A percentile compares a stretch with the other conserved stretches of the same genome.
phyloP scores from a whole-genome alignment of 352 stramenopile genomes.

The Phytopythium oedochilum region DNA sequence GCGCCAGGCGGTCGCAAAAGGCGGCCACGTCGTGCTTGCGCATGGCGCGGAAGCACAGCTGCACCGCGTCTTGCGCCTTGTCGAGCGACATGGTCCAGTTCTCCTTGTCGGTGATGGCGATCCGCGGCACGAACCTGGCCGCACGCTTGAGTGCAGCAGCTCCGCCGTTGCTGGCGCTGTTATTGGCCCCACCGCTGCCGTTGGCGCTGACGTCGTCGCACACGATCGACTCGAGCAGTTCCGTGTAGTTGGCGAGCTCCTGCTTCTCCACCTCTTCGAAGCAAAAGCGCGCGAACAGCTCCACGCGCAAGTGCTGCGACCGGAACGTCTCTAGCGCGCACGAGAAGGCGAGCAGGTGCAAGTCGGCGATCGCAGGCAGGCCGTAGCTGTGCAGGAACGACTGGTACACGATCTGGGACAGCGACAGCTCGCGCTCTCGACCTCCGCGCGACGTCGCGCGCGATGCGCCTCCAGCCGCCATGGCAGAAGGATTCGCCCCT shows the following conservation, averaged over 20 bases:
- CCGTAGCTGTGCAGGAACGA: slow-evolving; percentile 82
- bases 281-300: slow-evolving; percentile 71
- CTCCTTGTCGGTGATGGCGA: slow-evolving; percentile 63
- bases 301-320: slow-evolving; percentile 58
- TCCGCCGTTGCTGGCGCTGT: neutral
- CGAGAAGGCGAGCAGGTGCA: slow-evolving; percentile 72
- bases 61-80: slow-evolving; percentile 53
- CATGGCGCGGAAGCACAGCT: slow-evolving; percentile 73
- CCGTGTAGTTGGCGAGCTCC: slow-evolving; percentile 56
- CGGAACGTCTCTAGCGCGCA: slow-evolving; percentile 68
- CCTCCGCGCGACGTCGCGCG: slow-evolving; percentile 17
- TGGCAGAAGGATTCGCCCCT: slow-evolving; percentile 1
- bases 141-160: slow-evolving; percentile 27
- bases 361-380: slow-evolving; percentile 68
- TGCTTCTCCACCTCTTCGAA: slow-evolving; percentile 61
- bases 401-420: slow-evolving; percentile 77
- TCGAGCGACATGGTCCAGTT: slow-evolving; percentile 64
- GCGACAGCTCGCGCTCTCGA: slow-evolving; percentile 27
- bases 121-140: slow-evolving; percentile 30
- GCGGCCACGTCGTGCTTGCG: slow-evolving; percentile 43
- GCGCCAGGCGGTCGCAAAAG: slow-evolving; percentile 62
- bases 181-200: neutral
- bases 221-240: slow-evolving; percentile 77
- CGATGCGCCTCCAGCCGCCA: neutral
- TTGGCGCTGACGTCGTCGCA: slow-evolving; percentile 31